Evolutionary conservation across 345 rosid genomes (phyloP).

Genomic region (Clausena lansium): DNA sequence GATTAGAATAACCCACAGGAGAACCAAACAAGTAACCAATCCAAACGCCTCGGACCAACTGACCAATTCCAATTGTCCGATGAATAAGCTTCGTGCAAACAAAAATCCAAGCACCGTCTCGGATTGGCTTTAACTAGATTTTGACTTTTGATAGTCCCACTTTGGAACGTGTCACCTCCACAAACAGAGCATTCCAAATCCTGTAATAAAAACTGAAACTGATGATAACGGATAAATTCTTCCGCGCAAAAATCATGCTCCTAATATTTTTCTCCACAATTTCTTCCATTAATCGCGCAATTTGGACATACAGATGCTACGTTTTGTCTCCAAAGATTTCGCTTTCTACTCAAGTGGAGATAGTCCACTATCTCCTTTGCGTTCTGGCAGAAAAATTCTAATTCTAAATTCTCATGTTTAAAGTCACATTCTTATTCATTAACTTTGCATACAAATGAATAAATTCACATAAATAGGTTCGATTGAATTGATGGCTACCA

Average conservation of each 20-base stretch:
- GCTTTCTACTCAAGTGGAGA: slow-evolving; percentile 44
- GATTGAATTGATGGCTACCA: slow-evolving; percentile 40
- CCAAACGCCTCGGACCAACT: not conserved
- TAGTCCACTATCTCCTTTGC: slow-evolving; percentile 27
- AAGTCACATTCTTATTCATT: slow-evolving; percentile 5
- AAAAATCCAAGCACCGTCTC: no score
- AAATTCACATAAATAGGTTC: not conserved
- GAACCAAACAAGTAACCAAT: not conserved
- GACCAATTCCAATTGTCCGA: not conserved
- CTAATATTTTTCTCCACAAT: not conserved
- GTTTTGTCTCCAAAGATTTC: slow-evolving; percentile 27
- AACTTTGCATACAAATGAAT: slow-evolving; percentile 27
- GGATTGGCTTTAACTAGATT: not conserved
- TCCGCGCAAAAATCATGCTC: not conserved
- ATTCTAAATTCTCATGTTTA: not conserved
- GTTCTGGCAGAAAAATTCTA: not conserved
- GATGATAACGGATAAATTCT: slow-evolving; percentile 12
- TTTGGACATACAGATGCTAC: slow-evolving; percentile 15
- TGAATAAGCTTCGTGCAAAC: not conserved
- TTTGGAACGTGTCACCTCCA: slow-evolving; percentile 5
- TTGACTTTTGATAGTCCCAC: not conserved
- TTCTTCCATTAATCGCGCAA: slow-evolving; percentile 24
- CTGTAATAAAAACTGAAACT: not conserved
- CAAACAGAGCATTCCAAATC: slow-evolving; percentile 12
- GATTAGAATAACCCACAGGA: not conserved